Base-by-base conservation (phyloP, 352 stramenopile genomes). In the Globisporangium nunn region DNA sequence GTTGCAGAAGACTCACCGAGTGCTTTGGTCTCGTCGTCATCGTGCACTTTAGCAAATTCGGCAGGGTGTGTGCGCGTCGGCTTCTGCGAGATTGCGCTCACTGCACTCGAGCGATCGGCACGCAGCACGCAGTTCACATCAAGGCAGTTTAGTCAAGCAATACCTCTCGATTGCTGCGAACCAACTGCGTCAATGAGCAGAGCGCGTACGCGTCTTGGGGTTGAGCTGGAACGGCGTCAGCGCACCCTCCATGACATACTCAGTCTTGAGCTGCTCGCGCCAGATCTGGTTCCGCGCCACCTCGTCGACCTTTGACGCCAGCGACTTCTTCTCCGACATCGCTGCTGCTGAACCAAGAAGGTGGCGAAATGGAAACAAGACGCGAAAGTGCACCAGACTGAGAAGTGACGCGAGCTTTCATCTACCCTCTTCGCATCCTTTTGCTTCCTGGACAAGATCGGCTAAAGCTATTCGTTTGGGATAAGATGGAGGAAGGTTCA, bases 261-360 rank as follows among this genome's bases (percentile, higher is more conserved):
- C 83, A 37, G 82, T 90, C 62, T 87, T 87, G 56, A 93, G 74
- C 50, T 91, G 83, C 61, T 93, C 83, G n/a, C 83, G 81, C 81
- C 81, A 93, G 66, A 93, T 93, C 71, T 93, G 83, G 61, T 93
- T 93, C 52, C 78, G 75, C 31, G 81, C 77, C 52, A 93, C 83
- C 62, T 93, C 83, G 66, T 91, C 83, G 56, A 85, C 90, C 68
- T 89, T 91, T 55, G 77, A 87, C n/a, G 72, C 71, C 44, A 83
- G 70, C 17, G 81, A 88, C 50, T 89, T 89, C 56, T 88, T 88
- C 65, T 88, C 78, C 11, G 78, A 60, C 78, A 88, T 88, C 30
- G 52, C 52, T 29, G 43, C 11, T n/a, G 37, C 37, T 43, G 37
- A 4, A 23, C 23, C 23, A 23, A 23, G 23, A 23, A 12, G 37